Evolutionary conservation across 129 eudicot species (phyloP), one percentile per base, ranked within the genome.

Genomic region (Lactuca saligna): DNA sequence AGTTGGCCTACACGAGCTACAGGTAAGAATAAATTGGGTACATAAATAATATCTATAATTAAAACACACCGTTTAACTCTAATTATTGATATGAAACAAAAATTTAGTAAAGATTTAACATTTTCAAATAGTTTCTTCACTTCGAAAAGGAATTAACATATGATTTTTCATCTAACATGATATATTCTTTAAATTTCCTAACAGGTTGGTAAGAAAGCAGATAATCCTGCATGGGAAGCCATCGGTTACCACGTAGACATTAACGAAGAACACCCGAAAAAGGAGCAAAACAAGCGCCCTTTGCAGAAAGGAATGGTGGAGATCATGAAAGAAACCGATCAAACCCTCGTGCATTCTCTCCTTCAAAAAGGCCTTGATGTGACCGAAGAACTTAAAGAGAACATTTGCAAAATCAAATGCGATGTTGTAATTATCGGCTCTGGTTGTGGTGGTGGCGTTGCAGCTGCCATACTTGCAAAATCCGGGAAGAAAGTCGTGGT

Each of bases 361-460:
- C 16, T 77, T 15, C 67, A 74, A n/a, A 88, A 86, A 71, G 96
- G 91, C 69, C 85, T 92, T 1, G 25, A 61, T 10, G 95, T 88
- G 31, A 78, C 74, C 1, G 81, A 86, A 65, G 76, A 82, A 29
- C 80, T 77, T 17, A 60, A 76, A 57, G 56, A 75, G 44, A 75
- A 86, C 50, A 32, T 57, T 6, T 86, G 75, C 85, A 84, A 65
- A 34, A 75, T 92, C 56, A 67, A 75, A 78, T 92, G 98, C 49
- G 98, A 92, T 62, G 95, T 80, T 37, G 98, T 92, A 17, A 82
- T 92, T 17, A 83, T 92, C 7, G 98, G 98, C 14, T 92, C 98
- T 0, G 98, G 98, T 55, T 84, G 89, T 51, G 96, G 98, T 6
- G 98, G 98, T 3, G 96, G 96, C 35, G 96, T 92, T 29, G 98